These are phyloP conservation scores for Chlorella variabilis DNA, from an alignment of 163 green algal species.

Conservation along the genomic window DNA sequence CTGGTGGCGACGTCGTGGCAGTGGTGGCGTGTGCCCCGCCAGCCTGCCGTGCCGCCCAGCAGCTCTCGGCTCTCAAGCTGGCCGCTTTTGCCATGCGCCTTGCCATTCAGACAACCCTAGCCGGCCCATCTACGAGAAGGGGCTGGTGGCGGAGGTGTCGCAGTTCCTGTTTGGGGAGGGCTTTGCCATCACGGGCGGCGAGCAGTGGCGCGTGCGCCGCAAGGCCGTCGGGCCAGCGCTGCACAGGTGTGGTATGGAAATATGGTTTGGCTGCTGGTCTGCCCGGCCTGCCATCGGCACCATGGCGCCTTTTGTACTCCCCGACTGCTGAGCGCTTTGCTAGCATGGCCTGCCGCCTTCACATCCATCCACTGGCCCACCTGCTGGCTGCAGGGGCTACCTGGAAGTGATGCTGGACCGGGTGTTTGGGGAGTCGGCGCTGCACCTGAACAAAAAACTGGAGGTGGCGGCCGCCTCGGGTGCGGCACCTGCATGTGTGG, in stretches of 20 bases:
- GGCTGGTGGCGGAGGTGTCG: constrained; percentile 83
- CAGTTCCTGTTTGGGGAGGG: constrained; percentile 97
- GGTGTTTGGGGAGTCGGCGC: constrained; percentile 80
- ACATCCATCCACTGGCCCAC: too few species aligned
- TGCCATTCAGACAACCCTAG: constrained; percentile 89
- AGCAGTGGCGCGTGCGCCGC: constrained; percentile 82
- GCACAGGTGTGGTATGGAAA: constrained; percentile 63
- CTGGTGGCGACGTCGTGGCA: too few species aligned
- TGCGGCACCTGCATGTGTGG: neutral
- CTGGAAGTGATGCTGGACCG: constrained; percentile 90
- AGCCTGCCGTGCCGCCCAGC: neutral
- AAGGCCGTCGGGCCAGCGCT: constrained; percentile 87
- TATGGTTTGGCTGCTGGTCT: neutral
- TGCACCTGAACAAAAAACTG: constrained; percentile 80
- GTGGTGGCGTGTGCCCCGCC: too few species aligned
- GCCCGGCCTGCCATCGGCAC: too few species aligned
- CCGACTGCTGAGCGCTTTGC: too few species aligned
- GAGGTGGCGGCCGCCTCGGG: constrained; percentile 28
- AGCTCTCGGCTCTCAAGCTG: neutral
- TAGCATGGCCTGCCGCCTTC: too few species aligned
- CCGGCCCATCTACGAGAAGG: constrained; percentile 91
- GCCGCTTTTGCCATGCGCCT: too few species aligned
- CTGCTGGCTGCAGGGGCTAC: constrained; percentile 80
- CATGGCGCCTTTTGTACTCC: too few species aligned
- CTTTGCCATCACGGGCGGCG: constrained; percentile 91